Conservation (phyloP, 2,329 filamentous ascomycete species). For the Talaromyces sp. region DNA sequence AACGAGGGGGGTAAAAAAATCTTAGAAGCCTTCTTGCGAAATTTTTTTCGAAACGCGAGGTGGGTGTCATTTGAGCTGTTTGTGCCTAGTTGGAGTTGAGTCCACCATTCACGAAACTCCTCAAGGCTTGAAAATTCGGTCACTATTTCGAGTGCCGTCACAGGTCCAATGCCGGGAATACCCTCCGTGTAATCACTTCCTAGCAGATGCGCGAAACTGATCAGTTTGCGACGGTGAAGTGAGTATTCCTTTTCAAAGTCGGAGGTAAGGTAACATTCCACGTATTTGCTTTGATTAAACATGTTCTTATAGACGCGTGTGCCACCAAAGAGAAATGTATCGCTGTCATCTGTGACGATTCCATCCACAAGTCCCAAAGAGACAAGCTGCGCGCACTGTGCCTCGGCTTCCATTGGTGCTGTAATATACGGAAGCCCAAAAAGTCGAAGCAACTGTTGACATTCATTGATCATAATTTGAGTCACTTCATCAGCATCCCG, state of each 20-base stretch:
- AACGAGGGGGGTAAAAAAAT: slow-evolving; percentile 83
- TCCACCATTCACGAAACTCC: slow-evolving; percentile 89
- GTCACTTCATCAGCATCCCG: slow-evolving; percentile 94
- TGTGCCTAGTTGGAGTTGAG: slow-evolving; percentile 71
- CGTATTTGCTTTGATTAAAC: slow-evolving; percentile 98
- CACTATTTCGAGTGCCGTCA: slow-evolving; percentile 91
- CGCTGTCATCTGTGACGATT: slow-evolving; percentile 95
- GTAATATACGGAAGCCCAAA: slow-evolving; percentile 97
- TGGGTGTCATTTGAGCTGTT: slow-evolving; percentile 61
- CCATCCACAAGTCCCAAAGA: slow-evolving; percentile 86
- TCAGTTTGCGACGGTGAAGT: slow-evolving; percentile 82
- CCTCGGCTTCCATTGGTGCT: slow-evolving; percentile 98
- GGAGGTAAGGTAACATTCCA: slow-evolving; percentile 85
- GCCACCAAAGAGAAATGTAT: slow-evolving; percentile 95
- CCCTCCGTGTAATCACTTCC: slow-evolving; percentile 96
- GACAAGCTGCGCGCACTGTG: slow-evolving; percentile 93
- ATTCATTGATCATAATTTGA: slow-evolving; percentile 93
- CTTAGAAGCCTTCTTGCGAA: slow-evolving; percentile 80
- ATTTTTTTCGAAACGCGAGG: slow-evolving; percentile 76
- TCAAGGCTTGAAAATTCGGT: slow-evolving; percentile 78
- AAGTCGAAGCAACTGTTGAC: slow-evolving; percentile 82
- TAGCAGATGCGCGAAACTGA: slow-evolving; percentile 84
- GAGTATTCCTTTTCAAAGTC: slow-evolving; percentile 91
- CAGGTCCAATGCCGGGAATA: slow-evolving; percentile 84
- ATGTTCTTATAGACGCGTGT: slow-evolving; percentile 99